A percentile compares a stretch with the other conserved stretches of the same genome.
Conservation (phyloP, 2,329 filamentous ascomycete genomes). For the Chalara sp. region DNA sequence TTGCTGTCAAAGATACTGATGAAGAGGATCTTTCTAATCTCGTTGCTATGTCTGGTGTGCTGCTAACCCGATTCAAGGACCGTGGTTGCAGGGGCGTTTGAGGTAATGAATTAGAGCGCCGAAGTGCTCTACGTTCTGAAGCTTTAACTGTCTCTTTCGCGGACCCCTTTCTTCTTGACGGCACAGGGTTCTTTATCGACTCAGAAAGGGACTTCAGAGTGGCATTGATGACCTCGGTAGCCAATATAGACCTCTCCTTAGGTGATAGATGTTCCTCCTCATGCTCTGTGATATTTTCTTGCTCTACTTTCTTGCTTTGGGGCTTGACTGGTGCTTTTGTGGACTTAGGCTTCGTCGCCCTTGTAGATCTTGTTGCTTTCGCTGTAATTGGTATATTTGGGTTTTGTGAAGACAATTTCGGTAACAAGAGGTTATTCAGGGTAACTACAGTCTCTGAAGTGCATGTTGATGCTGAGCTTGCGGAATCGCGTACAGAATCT, state of each 20-base stretch:
- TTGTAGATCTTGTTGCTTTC: constrained; percentile 4
- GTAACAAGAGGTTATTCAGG: constrained; percentile 39
- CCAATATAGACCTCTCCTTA: constrained; percentile 59
- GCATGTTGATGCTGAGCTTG: constrained; percentile 41
- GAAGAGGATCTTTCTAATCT: constrained; percentile 31
- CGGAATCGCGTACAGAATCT: constrained; percentile 40
- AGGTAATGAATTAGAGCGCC: constrained; percentile 50
- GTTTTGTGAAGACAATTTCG: constrained; percentile 22
- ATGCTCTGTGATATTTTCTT: constrained; percentile 23
- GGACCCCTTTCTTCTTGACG: constrained; percentile 15
- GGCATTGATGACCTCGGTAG: constrained; percentile 67
- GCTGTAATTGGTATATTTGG: constrained; percentile 4
- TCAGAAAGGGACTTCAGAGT: constrained; percentile 64
- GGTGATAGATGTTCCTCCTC: constrained; percentile 36
- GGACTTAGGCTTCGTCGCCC: constrained; percentile 12
- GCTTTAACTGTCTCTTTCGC: constrained; percentile 32
- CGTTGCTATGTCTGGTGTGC: constrained; percentile 48
- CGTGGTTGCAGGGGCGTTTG: constrained; percentile 56
- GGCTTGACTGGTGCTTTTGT: constrained; percentile 18
- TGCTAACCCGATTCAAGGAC: constrained; percentile 52
- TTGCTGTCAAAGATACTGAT: constrained; percentile 23
- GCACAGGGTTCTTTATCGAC: constrained; percentile 44
- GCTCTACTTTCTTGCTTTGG: constrained; percentile 19
- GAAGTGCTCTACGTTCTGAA: constrained; percentile 34
- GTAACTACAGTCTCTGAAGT: constrained; percentile 37